Base-by-base conservation (phyloP, 805 yeast species). In the Isabelozyma rhagii region DNA sequence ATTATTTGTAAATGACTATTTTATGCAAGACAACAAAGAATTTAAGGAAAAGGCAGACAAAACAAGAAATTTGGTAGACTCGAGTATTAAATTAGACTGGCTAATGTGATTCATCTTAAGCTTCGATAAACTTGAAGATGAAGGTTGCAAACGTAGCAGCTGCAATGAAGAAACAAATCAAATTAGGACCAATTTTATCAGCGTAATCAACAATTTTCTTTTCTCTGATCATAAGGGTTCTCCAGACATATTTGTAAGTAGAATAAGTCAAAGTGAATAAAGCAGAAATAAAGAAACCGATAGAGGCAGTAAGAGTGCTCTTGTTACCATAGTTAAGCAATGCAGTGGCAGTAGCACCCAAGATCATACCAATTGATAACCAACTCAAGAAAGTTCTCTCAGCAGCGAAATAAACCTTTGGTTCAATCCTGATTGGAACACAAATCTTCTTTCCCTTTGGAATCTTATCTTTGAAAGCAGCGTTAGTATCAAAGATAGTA, bases 371-470 rank as follows among this genome's bases (percentile, higher is more conserved):
- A 58, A 94, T 89, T 40, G 96, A 92, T 49, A 93, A 72, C 99
- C 99, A 94, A 40, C 96, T 82, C 54, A 94, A 76, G 63, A 85
- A 93, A 0, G 99, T 94, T 72, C 99, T 83, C 69, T 94, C 99
- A 21, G 96, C 90, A 6, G 99, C 99, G 69, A 94, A 94, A 67
- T 94, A 94, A n/a, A 94, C 99, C 72, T 94, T 94, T 51, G 99
- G 99, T 70, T 94, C 99, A 38, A 94, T 92, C 61, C 99, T 82
- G 39, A 94, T 96, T 2, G 98, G 99, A 8, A 94, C 94, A 61
- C 91, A 83, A 51, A 94, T 89, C 43, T 80, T 78, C 68, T 91
- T 92, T 1, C 98, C 99, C 41, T 87, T 83, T 18, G 99, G 98
- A 9, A 94, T 87, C 51, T 68, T 71, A 54, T 85, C 77, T 48